Base-by-base conservation (phyloP, 352 stramenopile genomes). In the Globisporangium acanthophoron region DNA sequence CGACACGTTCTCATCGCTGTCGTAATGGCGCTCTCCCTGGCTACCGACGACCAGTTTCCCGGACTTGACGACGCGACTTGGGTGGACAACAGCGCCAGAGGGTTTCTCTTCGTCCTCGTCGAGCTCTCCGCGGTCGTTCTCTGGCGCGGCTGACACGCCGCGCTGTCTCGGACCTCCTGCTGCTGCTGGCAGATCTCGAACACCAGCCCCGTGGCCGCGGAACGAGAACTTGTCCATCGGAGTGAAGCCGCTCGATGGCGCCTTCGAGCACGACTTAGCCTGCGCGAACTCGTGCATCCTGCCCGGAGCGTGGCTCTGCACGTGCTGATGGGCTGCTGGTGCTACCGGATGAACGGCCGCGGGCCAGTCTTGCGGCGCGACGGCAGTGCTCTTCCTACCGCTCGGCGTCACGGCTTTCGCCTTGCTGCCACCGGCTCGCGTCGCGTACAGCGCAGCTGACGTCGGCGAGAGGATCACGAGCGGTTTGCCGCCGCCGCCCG, bases 241-340 rank as follows among this genome's bases (percentile, higher is more conserved):
- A 24, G 20, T 49, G 29, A 65, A 62, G 46, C 45, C 39, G 24
- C 50, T 48, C 27, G 43, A 40, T 20, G 39, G 46, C 27, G 56
- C n/a, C 54, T 62, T 61, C 7, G 59, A 65, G 29, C 58, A 63
- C 21, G 58, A 63, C 31, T 63, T 63, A 50, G 59, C 54, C 33
- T 61, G 54, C 52, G 31, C 6, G 31, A 35, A 33, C 12, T 59
- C 35, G 6, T 21, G 44, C 9, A 13, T 24, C 15, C 20, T 11
- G 3, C 20, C 24, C n/a, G 44, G 44, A 29, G 21, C 12, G 7
- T 15, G 20, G 44, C 20, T 29, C 44, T 21, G 40, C 5, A 15
- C 6, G 18, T 46, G 40, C 39, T 27, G 18, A 2, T 21, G 44
- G 1, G 20, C 1, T 27, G 15, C 29, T 44, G 37, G 12, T 35